Evolutionary conservation across 2,329 filamentous ascomycete genomes (phyloP), one percentile per base, ranked within the genome.

Genomic region (Alternaria sp.): DNA sequence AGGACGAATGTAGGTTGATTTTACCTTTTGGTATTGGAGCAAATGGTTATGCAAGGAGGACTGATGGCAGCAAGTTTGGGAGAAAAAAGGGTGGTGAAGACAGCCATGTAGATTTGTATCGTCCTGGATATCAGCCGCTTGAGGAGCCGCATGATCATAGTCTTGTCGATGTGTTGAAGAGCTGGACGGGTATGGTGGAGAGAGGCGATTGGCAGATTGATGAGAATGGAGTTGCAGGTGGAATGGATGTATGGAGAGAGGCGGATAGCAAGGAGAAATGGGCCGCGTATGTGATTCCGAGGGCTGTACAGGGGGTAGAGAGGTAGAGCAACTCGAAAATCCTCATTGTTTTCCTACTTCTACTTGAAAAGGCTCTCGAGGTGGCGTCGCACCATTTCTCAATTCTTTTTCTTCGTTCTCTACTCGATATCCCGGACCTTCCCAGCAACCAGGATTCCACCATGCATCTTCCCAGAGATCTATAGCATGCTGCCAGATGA

Each of bases 101-200:
- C 10, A 59, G 17, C 26, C 61, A 49, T 23, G 46, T 57, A 50
- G 59, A 63, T 46, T 25, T 70, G 44, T 72, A 69, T 36, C 58
- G 61, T 45, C 62, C 57, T 21, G 67, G 65, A 6, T 66, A 65
- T 28, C 59, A 68, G 36, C 28, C 26, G n/a, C 28, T 36, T 19
- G 65, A 68, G 21, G 55, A 47, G 25, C 61, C 54, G 44, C 46
- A 49, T 21, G 60, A 59, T 40, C 59, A 59, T 9, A 64, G 54
- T 21, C 60, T 73, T 25, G 49, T 60, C 21, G 36, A 57, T 45
- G 53, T 70, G 3, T n/a, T 71, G 26, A 28, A 65, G 53, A 71
- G 49, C 51, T 70, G 70, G 68, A 45, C 62, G 26, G 62, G 32
- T 17, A 70, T 70, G 62, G 57, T 73, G n/a, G 66, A 73, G 55